Conservation (phyloP, 1,284 basidiomycete species). For the Gomphus sp. region DNA sequence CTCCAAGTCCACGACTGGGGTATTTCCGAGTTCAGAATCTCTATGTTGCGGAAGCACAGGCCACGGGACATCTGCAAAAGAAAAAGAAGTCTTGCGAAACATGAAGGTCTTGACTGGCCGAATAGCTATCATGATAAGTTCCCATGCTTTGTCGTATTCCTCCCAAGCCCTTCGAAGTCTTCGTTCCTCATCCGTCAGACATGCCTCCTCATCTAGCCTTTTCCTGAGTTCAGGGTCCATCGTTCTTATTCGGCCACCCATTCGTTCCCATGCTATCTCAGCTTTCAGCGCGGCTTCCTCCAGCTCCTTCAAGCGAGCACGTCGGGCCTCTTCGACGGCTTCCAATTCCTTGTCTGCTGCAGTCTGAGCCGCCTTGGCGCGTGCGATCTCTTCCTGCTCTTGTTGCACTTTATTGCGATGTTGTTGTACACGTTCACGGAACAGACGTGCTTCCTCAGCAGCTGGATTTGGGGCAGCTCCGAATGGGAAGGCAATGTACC, state of each 20-base stretch:
- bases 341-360: slow-evolving; percentile 1
- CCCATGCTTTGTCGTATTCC: slow-evolving; percentile 6
- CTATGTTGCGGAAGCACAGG: slow-evolving; percentile 27
- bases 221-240: not conserved
- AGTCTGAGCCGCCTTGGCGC: not conserved
- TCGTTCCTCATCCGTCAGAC: slow-evolving; percentile 5
- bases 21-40: not conserved
- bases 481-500: not conserved
- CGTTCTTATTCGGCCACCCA: not conserved
- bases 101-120: slow-evolving; percentile 6
- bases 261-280: slow-evolving; percentile 3
- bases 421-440: not conserved
- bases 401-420: not conserved
- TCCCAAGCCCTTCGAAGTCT: not conserved
- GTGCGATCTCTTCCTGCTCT: slow-evolving; percentile 1
- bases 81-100: slow-evolving; percentile 6
- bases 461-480: not conserved
- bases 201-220: not conserved
- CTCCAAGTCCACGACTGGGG: slow-evolving; percentile 18
- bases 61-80: slow-evolving; percentile 52
- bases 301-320: slow-evolving; percentile 1
- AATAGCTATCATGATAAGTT: not conserved
- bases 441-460: not conserved
- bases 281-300: slow-evolving; percentile 3
- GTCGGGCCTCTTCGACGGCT: not conserved